Conservation (phyloP, 2,329 filamentous ascomycete genomes). For the Mycosphaerella sp. region DNA sequence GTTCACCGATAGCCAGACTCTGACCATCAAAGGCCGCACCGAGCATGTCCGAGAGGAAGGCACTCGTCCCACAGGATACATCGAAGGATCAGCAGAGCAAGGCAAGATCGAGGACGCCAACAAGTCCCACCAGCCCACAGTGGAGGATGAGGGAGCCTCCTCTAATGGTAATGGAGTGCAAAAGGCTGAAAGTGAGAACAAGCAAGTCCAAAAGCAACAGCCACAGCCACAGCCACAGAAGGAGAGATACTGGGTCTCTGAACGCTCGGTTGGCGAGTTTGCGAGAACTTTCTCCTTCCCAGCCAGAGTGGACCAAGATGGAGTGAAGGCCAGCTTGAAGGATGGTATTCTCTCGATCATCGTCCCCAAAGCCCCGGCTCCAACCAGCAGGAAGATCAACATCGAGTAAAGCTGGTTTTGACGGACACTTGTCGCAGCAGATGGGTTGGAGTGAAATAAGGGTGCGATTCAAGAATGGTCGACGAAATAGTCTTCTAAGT, state of each 20-base stretch:
- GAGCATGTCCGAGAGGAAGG: conserved; percentile 59
- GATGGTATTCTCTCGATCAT: conserved; percentile 54
- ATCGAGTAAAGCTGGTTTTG: conserved; percentile 45
- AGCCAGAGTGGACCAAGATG: conserved; percentile 52
- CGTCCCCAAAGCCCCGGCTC: conserved; percentile 51
- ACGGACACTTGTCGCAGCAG: not conserved
- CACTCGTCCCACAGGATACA: conserved; percentile 44
- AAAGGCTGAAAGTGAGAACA: conserved; percentile 32
- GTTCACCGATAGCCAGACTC: conserved; percentile 69
- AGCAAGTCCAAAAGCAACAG: conserved; percentile 22
- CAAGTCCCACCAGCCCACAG: conserved; percentile 52
- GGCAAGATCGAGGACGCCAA: conserved; percentile 28
- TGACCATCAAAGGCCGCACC: conserved; percentile 63
- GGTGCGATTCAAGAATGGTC: not conserved
- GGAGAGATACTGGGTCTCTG: conserved; percentile 62
- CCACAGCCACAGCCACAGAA: conserved; percentile 7
- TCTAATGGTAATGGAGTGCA: conserved; percentile 17
- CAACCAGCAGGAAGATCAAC: conserved; percentile 48
- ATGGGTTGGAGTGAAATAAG: not conserved
- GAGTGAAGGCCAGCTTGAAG: conserved; percentile 56
- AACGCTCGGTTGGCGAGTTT: conserved; percentile 56
- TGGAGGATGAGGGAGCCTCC: conserved; percentile 54
- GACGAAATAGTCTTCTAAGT: not conserved
- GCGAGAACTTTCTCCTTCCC: conserved; percentile 56
- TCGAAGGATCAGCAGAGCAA: conserved; percentile 30